Conservation (phyloP, 306 rosid species). For the Cajanus cajan region DNA sequence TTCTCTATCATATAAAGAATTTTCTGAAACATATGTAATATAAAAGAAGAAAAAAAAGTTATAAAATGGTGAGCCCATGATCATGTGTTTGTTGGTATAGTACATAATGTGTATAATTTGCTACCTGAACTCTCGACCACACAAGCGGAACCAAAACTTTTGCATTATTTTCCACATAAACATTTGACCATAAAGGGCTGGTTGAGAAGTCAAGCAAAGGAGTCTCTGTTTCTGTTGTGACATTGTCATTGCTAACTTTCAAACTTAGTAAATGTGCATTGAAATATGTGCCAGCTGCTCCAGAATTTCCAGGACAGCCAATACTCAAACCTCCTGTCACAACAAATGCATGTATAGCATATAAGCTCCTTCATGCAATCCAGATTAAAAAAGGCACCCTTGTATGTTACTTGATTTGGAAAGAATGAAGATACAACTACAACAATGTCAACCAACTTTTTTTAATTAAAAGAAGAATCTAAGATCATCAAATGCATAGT, state of each 20-base stretch:
- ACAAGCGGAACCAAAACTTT: constrained; percentile 97
- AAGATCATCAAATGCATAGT: constrained; percentile 9
- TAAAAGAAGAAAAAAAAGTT: neutral
- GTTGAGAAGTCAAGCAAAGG: constrained; percentile 97
- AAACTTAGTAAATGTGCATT: constrained; percentile 88
- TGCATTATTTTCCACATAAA: constrained; percentile 93
- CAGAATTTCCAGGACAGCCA: constrained; percentile 91
- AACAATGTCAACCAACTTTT: constrained; percentile 17
- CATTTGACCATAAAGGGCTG: constrained; percentile 89
- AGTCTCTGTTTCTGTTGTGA: constrained; percentile 95
- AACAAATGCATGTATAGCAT: constrained; percentile 30
- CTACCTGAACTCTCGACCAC: constrained; percentile 98
- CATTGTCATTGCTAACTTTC: constrained; percentile 88
- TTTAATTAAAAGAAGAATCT: constrained; percentile 9
- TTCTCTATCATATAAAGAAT: neutral
- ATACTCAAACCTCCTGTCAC: constrained; percentile 85
- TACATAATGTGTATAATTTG: constrained; percentile 23
- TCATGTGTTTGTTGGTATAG: neutral
- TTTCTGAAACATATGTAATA: neutral
- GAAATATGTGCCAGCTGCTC: constrained; percentile 98
- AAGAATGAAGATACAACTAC: constrained; percentile 7
- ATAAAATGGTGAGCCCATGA: neutral
- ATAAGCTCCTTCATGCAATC: constrained; percentile 24
- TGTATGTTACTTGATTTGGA: constrained; percentile 11
- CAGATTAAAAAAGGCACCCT: neutral